phyloP scores from a whole-genome alignment of 352 stramenopile species.

The Phytophthora citrophthora region DNA sequence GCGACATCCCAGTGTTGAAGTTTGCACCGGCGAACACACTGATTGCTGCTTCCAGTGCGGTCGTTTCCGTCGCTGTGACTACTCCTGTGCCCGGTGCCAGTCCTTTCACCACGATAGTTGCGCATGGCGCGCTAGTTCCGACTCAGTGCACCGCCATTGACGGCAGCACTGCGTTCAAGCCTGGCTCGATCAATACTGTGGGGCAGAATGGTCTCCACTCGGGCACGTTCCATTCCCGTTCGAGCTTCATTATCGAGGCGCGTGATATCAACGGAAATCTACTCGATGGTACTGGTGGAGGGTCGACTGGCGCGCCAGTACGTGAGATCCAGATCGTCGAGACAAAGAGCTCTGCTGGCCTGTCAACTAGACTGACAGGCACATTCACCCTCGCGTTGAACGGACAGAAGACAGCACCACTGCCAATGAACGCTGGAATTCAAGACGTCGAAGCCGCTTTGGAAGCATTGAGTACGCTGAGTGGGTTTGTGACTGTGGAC shows the following conservation, averaged over 20 bases:
- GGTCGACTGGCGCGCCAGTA: conserved; percentile 54
- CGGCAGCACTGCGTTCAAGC: conserved; percentile 59
- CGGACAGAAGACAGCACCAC: conserved; percentile 56
- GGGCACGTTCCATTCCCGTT: conserved; percentile 68
- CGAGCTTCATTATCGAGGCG: conserved; percentile 93
- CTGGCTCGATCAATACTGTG: conserved; percentile 61
- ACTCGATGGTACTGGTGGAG: conserved; percentile 83
- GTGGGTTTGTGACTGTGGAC: conserved; percentile 87
- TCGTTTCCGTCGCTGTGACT: conserved; percentile 15
- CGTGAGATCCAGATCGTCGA: conserved; percentile 94
- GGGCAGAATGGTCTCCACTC: conserved; percentile 66
- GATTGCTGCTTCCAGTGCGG: conserved; percentile 38
- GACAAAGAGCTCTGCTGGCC: conserved; percentile 52
- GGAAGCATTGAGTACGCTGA: conserved; percentile 69
- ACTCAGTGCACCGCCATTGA: conserved; percentile 75
- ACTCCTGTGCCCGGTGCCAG: conserved; percentile 51
- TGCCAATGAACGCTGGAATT: conserved; percentile 81
- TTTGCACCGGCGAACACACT: conserved; percentile 38
- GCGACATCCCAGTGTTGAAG: conserved; percentile 48
- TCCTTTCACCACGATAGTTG: conserved; percentile 62
- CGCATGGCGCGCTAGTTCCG: conserved; percentile 65
- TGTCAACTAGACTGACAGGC: conserved; percentile 54
- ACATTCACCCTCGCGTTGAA: conserved; percentile 83
- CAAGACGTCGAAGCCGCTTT: conserved; percentile 79
- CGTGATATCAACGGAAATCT: conserved; percentile 92